phyloP scores from a whole-genome alignment of 179 eudicot species.

The Beta lomatogona region DNA sequence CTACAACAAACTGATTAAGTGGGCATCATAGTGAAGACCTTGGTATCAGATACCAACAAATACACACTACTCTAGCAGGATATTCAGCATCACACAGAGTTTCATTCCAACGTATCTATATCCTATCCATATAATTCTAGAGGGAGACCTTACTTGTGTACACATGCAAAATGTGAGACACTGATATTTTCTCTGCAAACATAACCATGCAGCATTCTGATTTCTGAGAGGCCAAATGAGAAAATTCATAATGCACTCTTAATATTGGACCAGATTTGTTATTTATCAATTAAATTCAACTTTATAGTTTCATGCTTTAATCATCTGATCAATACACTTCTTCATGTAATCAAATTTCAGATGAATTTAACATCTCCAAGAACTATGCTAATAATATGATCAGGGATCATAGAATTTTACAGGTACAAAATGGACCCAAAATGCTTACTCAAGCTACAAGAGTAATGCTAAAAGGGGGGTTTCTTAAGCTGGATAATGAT shows the following conservation, averaged over 20 bases:
- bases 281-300: background rate
- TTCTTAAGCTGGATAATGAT: no score
- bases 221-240: background rate
- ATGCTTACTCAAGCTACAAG: no score
- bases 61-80: background rate
- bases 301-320: background rate
- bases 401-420: no score
- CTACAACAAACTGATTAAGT: constrained; percentile 7
- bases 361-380: background rate
- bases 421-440: no score
- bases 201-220: background rate
- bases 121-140: background rate
- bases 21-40: background rate
- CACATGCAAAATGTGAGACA: background rate
- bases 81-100: background rate
- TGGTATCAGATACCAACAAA: background rate
- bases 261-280: background rate
- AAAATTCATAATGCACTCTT: background rate
- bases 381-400: background rate
- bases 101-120: background rate
- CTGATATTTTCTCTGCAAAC: background rate
- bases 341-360: background rate
- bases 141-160: background rate
- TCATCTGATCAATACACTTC: background rate
- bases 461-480: no score